phyloP scores from a whole-genome alignment of 768 basidiomycete genomes.

The Mrakia blollopis region DNA sequence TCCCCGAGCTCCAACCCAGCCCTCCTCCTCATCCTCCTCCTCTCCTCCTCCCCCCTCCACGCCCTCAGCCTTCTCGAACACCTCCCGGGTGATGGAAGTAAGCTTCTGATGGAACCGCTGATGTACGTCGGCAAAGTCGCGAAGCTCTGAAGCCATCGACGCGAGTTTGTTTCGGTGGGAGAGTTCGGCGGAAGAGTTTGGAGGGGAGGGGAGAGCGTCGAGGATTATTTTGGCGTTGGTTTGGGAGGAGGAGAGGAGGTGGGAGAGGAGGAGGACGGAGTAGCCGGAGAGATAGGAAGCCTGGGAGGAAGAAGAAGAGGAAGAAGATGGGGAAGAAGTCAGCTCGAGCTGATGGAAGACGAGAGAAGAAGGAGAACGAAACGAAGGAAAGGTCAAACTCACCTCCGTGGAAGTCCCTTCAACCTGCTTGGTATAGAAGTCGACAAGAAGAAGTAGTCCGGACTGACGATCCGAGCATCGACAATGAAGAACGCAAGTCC shows the following conservation, averaged over 20 bases:
- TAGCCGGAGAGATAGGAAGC: conserved; percentile 31
- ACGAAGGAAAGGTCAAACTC: neutral
- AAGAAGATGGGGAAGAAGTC: neutral
- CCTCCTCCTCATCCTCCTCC: neutral
- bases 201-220: conserved; percentile 13
- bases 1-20: neutral
- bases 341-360: neutral
- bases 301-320: neutral
- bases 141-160: neutral
- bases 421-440: conserved; percentile 16
- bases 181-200: no score
- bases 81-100: neutral
- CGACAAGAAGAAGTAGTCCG: conserved; percentile 6
- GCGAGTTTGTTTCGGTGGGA: neutral
- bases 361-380: no score
- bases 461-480: conserved; percentile 13
- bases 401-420: conserved; percentile 15
- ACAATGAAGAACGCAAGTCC: conserved; percentile 21
- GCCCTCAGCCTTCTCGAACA: neutral
- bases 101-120: conserved; percentile 30
- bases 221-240: conserved; percentile 27
- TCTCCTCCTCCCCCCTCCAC: neutral
- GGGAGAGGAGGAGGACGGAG: conserved; percentile 22
- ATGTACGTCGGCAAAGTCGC: conserved; percentile 28
- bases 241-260: conserved; percentile 13